These are phyloP conservation scores for Oidiodendron maius DNA, from an alignment of 495 filamentous ascomycete species.

Conservation along the genomic window DNA sequence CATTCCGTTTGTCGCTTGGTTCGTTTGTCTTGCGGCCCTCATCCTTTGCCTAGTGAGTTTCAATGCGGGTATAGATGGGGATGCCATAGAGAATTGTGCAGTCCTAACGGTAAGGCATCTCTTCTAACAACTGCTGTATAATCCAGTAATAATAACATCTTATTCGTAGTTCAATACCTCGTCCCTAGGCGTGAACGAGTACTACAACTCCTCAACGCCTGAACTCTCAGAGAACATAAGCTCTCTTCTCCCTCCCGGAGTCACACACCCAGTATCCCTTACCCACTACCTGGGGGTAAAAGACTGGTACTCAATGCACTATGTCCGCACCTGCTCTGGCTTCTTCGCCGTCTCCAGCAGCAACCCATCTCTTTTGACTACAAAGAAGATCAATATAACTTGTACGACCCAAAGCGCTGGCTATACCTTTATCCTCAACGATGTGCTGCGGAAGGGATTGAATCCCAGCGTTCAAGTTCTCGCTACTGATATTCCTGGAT, in stretches of 20 bases:
- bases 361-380: conserved; percentile 5
- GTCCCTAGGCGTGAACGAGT: conserved; percentile 7
- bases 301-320: conserved; percentile 9
- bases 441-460: background rate
- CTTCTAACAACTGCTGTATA: conserved; percentile 4
- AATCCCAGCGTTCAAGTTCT: conserved; percentile 5
- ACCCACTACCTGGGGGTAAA: conserved; percentile 5
- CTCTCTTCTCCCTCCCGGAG: conserved; percentile 7
- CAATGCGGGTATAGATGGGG: conserved; percentile 5
- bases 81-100: conserved; percentile 2
- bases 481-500: conserved; percentile 1
- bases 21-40: conserved; percentile 7
- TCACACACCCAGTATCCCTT: conserved; percentile 4
- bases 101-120: conserved; percentile 7
- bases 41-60: conserved; percentile 7
- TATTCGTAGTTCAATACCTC: conserved; percentile 7
- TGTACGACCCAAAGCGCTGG: conserved; percentile 5
- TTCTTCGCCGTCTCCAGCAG: conserved; percentile 7
- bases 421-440: conserved; percentile 6
- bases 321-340: conserved; percentile 6
- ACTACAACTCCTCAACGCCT: conserved; percentile 6
- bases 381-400: conserved; percentile 7
- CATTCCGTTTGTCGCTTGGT: conserved; percentile 9
- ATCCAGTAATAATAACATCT: conserved; percentile 3
- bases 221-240: conserved; percentile 6